Evolutionary conservation across 768 basidiomycete species (phyloP).

Genomic region (Chalciporus sphaerocephalus): DNA sequence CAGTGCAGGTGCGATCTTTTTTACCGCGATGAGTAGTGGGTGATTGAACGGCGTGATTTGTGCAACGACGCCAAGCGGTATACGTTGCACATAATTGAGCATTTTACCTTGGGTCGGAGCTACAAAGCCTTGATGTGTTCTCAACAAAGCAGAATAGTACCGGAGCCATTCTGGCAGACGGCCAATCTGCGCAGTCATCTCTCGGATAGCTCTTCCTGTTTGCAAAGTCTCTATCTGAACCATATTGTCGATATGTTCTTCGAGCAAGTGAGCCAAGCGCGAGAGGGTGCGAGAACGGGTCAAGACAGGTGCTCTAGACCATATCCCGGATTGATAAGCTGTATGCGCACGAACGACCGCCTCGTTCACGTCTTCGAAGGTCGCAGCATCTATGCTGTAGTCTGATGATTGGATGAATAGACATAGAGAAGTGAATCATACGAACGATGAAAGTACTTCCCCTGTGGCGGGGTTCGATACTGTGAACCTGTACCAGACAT

Average conservation of each 20-base stretch:
- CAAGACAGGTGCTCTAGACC: constrained; percentile 60
- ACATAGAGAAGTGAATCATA: constrained; percentile 7
- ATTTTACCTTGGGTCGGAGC: constrained; percentile 77
- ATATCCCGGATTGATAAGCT: constrained; percentile 60
- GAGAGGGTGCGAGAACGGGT: constrained; percentile 63
- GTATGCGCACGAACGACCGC: constrained; percentile 54
- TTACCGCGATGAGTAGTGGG: constrained; percentile 81
- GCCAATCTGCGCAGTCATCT: constrained; percentile 76
- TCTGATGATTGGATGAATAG: not conserved
- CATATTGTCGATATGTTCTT: constrained; percentile 51
- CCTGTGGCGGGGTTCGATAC: constrained; percentile 71
- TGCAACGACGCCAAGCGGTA: constrained; percentile 84
- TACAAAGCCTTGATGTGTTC: constrained; percentile 65
- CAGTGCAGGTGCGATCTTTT: constrained; percentile 83
- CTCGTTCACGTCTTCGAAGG: constrained; percentile 45
- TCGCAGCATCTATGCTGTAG: constrained; percentile 52
- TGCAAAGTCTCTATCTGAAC: constrained; percentile 68
- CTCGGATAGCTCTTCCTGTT: constrained; percentile 76
- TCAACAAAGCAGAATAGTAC: constrained; percentile 70
- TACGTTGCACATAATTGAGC: constrained; percentile 72
- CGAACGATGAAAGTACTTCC: constrained; percentile 53
- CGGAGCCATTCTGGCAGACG: constrained; percentile 85
- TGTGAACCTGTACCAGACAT: constrained; percentile 37
- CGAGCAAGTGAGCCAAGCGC: constrained; percentile 59
- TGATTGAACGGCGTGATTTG: constrained; percentile 91